Conservation (phyloP, 192 early-diverging fungal genomes). For the Coemansia furcata region DNA sequence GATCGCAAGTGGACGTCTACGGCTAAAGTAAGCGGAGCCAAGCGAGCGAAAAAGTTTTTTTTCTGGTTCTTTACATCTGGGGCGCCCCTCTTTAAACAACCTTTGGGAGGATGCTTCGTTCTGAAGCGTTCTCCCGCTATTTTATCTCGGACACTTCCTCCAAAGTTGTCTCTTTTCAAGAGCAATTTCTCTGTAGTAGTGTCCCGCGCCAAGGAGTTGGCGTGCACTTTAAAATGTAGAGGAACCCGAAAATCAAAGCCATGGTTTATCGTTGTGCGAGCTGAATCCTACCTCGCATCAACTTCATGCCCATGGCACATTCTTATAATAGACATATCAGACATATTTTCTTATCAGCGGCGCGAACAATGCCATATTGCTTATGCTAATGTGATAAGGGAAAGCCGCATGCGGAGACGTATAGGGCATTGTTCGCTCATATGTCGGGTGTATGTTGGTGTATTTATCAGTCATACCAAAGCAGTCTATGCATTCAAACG, state of each 20-base stretch:
- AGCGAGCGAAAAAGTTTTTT: background rate
- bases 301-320: slow-evolving; percentile 53
- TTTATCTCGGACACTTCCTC: slow-evolving; percentile 5
- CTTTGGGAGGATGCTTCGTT: slow-evolving; percentile 21
- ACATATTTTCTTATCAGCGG: background rate
- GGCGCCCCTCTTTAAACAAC: background rate
- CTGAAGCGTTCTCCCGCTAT: slow-evolving; percentile 17
- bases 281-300: slow-evolving; percentile 1
- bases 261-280: slow-evolving; percentile 39
- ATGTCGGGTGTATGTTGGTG: background rate
- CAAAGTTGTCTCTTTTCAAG: background rate
- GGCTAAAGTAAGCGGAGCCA: background rate
- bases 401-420: background rate
- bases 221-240: slow-evolving; percentile 13
- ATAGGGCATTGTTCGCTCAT: background rate
- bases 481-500: background rate
- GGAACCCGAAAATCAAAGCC: slow-evolving; percentile 30
- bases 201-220: slow-evolving; percentile 50
- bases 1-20: background rate
- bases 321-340: background rate
- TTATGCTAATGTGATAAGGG: background rate
- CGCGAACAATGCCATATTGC: background rate
- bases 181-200: slow-evolving; percentile 9
- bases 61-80: background rate
- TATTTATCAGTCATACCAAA: background rate